These are phyloP conservation scores for Gentiana straminea DNA, from an alignment of 257 asterid species.

Conservation along the genomic window DNA sequence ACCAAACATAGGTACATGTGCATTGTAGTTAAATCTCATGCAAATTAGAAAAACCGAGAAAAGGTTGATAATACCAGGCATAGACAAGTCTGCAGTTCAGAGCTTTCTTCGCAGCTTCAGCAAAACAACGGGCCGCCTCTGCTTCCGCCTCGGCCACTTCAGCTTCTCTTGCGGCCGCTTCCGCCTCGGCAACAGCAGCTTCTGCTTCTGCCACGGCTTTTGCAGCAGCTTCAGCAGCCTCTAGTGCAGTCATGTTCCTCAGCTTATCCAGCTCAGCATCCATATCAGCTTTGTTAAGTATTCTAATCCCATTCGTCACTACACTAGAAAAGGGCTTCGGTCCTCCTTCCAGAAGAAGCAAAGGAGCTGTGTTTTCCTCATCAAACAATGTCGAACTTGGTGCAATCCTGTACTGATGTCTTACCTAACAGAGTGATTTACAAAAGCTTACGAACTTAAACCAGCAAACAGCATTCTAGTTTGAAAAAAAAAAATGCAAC, in stretches of 20 bases:
- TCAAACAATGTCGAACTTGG: slow-evolving; percentile 38
- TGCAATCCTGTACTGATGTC: slow-evolving; percentile 63
- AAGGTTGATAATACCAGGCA: slow-evolving; percentile 41
- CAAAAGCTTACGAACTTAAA: neutral
- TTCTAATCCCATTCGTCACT: slow-evolving; percentile 21
- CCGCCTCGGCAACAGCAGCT: slow-evolving; percentile 76
- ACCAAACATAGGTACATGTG: no score
- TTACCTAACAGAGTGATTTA: slow-evolving; percentile 46
- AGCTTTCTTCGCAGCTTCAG: slow-evolving; percentile 60
- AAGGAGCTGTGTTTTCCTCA: slow-evolving; percentile 20
- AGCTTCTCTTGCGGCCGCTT: slow-evolving; percentile 70
- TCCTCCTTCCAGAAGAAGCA: slow-evolving; percentile 22
- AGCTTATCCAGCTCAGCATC: slow-evolving; percentile 68
- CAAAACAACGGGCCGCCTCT: slow-evolving; percentile 73
- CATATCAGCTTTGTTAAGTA: slow-evolving; percentile 47
- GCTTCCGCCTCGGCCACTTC: slow-evolving; percentile 90
- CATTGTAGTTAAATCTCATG: neutral
- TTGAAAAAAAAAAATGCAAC: no score
- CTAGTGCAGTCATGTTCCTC: slow-evolving; percentile 59
- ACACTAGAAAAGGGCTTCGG: slow-evolving; percentile 23
- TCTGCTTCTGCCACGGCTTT: slow-evolving; percentile 84
- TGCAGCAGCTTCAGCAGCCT: slow-evolving; percentile 73
- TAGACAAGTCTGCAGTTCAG: slow-evolving; percentile 28
- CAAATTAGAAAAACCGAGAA: neutral
- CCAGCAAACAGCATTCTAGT: no score